These are phyloP conservation scores for Corinectria fuckeliana DNA, from an alignment of 2,329 filamentous ascomycete species.

Conservation along the genomic window DNA sequence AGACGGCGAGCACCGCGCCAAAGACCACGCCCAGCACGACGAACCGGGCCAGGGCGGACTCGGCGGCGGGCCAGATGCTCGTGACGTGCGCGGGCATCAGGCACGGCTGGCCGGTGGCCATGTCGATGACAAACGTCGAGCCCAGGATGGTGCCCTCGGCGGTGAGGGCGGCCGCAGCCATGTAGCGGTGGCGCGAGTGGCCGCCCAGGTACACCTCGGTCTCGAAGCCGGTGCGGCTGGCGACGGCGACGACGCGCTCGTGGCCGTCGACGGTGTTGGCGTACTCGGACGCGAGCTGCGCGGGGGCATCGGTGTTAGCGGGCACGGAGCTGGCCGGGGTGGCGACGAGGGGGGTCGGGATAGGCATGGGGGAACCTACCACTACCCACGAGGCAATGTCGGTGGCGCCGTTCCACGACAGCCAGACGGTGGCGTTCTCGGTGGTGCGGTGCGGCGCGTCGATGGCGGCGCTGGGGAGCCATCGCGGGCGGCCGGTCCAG, in stretches of 20 bases:
- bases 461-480: slow-evolving; percentile 39
- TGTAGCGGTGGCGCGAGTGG: slow-evolving; percentile 27
- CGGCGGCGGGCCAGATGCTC: slow-evolving; percentile 18
- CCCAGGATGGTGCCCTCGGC: slow-evolving; percentile 35
- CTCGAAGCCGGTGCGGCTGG: slow-evolving; percentile 40
- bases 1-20: background rate
- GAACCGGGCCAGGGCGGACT: slow-evolving; percentile 11
- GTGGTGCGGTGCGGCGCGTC: slow-evolving; percentile 33
- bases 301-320: slow-evolving; percentile 31
- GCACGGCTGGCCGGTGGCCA: slow-evolving; percentile 34
- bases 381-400: slow-evolving; percentile 39
- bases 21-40: slow-evolving; percentile 8
- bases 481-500: slow-evolving; percentile 39
- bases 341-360: too few species aligned
- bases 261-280: slow-evolving; percentile 28
- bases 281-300: slow-evolving; percentile 33
- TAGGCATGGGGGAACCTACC: slow-evolving; percentile 28
- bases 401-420: slow-evolving; percentile 43
- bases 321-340: slow-evolving; percentile 9
- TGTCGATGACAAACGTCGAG: slow-evolving; percentile 37
- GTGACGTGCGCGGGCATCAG: slow-evolving; percentile 31
- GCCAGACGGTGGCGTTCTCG: slow-evolving; percentile 34
- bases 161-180: slow-evolving; percentile 35
- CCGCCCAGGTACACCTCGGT: slow-evolving; percentile 30
- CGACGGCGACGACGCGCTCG: slow-evolving; percentile 31